These are phyloP conservation scores for Pezicula rhizophila DNA, from an alignment of 2,329 filamentous ascomycete species.

Conservation along the genomic window DNA sequence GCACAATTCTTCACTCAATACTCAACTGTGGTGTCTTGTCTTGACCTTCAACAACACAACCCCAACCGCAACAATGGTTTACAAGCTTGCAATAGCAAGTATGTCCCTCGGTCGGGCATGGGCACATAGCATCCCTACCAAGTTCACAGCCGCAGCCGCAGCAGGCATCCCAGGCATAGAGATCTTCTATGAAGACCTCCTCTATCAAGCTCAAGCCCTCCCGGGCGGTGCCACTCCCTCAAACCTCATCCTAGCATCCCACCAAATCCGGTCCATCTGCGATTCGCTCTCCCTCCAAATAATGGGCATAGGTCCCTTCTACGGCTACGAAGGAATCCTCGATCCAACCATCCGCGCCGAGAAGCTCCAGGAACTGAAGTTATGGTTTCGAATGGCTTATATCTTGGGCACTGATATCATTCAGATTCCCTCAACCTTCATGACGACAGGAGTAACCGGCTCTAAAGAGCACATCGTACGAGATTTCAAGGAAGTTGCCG, in stretches of 20 bases:
- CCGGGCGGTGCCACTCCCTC: slow-evolving; percentile 29
- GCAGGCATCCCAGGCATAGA: slow-evolving; percentile 67
- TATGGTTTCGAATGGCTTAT: slow-evolving; percentile 64
- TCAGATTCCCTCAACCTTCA: slow-evolving; percentile 66
- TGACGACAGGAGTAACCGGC: slow-evolving; percentile 32
- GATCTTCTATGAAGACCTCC: slow-evolving; percentile 72
- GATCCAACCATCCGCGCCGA: slow-evolving; percentile 52
- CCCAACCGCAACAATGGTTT: slow-evolving; percentile 36
- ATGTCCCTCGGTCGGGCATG: slow-evolving; percentile 72
- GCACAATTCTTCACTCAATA: too few relatives aligned
- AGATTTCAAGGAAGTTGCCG: slow-evolving; percentile 60
- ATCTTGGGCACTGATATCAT: slow-evolving; percentile 67
- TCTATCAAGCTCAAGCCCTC: slow-evolving; percentile 44
- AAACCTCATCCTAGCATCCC: slow-evolving; percentile 49
- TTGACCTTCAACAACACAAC: background rate
- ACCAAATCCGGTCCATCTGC: slow-evolving; percentile 51
- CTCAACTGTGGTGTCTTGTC: background rate
- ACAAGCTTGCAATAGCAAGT: slow-evolving; percentile 63
- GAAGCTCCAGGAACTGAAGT: slow-evolving; percentile 55
- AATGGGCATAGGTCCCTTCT: slow-evolving; percentile 57
- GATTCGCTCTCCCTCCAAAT: slow-evolving; percentile 47
- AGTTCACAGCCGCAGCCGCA: slow-evolving; percentile 60
- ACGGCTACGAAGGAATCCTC: slow-evolving; percentile 68
- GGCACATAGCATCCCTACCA: slow-evolving; percentile 60
- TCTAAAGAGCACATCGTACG: slow-evolving; percentile 50